phyloP scores from a whole-genome alignment of 768 basidiomycete genomes.

The Piloderma croceum region DNA sequence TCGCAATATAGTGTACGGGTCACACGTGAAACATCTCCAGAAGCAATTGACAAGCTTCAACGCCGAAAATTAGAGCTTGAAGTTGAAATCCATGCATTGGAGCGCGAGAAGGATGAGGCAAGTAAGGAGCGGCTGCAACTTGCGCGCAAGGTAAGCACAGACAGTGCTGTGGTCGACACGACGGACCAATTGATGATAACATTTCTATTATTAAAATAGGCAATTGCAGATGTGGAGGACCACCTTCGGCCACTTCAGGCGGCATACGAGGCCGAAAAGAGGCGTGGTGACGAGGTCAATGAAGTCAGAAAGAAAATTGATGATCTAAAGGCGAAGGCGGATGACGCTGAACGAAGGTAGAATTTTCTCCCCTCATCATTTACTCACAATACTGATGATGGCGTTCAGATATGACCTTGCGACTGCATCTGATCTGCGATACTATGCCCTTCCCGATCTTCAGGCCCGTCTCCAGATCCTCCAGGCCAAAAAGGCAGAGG shows the following conservation, averaged over 20 bases:
- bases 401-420: conserved; percentile 55
- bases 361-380: conserved; percentile 14
- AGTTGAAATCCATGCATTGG: conserved; percentile 91
- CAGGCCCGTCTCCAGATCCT: conserved; percentile 61
- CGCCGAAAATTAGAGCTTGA: conserved; percentile 86
- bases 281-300: conserved; percentile 75
- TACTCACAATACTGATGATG: conserved; percentile 11
- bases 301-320: conserved; percentile 76
- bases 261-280: conserved; percentile 84
- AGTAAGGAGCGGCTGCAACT: conserved; percentile 75
- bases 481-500: conserved; percentile 69
- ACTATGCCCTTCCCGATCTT: conserved; percentile 88
- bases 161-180: no score
- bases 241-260: conserved; percentile 76
- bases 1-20: conserved; percentile 64
- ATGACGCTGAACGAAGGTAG: conserved; percentile 85
- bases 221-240: conserved; percentile 80
- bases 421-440: conserved; percentile 82
- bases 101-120: conserved; percentile 85
- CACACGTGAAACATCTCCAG: conserved; percentile 90
- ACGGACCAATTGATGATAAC: no score
- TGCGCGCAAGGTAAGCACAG: no score
- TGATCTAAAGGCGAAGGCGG: conserved; percentile 84
- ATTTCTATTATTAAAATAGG: no score
- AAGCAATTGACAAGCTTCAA: conserved; percentile 88